Conservation (phyloP, 148 eudicot species). For the Vaccinium macrocarpon region DNA sequence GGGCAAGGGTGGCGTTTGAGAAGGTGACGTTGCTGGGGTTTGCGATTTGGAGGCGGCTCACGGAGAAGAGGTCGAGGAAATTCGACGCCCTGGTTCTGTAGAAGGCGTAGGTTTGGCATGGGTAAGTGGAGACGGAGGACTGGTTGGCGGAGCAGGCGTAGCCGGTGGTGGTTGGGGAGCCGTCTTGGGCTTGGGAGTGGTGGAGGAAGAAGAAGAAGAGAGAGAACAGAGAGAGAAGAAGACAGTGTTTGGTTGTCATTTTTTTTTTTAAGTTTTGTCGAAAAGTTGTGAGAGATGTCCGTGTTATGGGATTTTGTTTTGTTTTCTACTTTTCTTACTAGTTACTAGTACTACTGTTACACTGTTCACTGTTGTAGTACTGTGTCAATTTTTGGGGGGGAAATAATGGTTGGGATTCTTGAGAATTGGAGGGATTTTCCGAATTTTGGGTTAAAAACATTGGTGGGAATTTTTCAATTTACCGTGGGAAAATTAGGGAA, state of each 20-base stretch:
- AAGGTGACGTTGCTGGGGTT: slow-evolving; percentile 67
- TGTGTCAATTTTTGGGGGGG: too few relatives aligned
- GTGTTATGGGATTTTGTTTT: too few relatives aligned
- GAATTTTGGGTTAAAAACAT: too few relatives aligned
- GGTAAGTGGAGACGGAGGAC: slow-evolving; percentile 25
- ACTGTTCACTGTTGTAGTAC: too few relatives aligned
- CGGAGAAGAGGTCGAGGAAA: slow-evolving; percentile 46
- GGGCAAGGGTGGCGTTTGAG: slow-evolving; percentile 36
- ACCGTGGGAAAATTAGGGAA: too few relatives aligned
- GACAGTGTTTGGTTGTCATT: slow-evolving; percentile 24
- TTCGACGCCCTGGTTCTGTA: slow-evolving; percentile 33
- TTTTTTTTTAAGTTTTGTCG: neutral
- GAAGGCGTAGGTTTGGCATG: slow-evolving; percentile 69
- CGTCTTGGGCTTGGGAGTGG: slow-evolving; percentile 35
- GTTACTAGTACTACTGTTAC: too few relatives aligned
- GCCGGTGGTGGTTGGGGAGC: slow-evolving; percentile 61
- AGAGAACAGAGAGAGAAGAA: slow-evolving; percentile 1
- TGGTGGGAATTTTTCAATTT: too few relatives aligned
- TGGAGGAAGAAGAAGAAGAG: slow-evolving; percentile 21
- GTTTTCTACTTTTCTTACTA: too few relatives aligned
- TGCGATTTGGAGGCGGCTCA: slow-evolving; percentile 63
- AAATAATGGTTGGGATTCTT: too few relatives aligned
- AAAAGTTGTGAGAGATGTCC: neutral
- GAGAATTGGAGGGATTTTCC: too few relatives aligned
- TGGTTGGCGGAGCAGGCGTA: slow-evolving; percentile 50